Evolutionary conservation across 1,284 basidiomycete genomes (phyloP), one percentile per base, ranked within the genome.

Genomic region (Moniliophthora roreri): DNA sequence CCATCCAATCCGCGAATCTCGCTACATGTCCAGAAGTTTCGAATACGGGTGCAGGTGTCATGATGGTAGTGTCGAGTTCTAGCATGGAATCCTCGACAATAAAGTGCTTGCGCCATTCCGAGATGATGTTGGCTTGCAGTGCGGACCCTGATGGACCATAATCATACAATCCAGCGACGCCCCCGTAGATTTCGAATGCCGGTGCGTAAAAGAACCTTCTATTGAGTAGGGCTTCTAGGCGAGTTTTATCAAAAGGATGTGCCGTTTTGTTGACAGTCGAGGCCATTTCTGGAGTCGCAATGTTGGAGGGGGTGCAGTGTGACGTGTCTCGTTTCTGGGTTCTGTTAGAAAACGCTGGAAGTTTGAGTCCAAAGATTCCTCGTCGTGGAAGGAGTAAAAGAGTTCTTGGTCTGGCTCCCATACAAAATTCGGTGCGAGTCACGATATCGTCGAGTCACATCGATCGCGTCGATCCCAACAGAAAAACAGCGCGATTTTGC

Each of bases 1-100:
- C 91, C 97, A 99, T 99, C 95, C 95, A 99, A 69, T 99, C 97
- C 16, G 96, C 91, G 67, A 99, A 99, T 64, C 96, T 87, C 57
- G 96, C 96, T 53, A 99, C 97, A 74, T 99, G 97, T 34, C 97
- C 97, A 28, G 95, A 98, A 0, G 96, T 91, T 73, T 98, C 96
- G 70, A 99, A 95, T 4, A 99, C 96, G 13, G 95, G 82, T 1
- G 91, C 82, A 24, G 95, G 89, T 0, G 96, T 99, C 89, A 99
- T 96, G 73, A 97, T 89, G 38, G 97, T 98, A 24, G 95, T 98
- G 69, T 99, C 96, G 60, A 99, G 85, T 74, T 99, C 96, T 63
- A 97, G 87, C 97, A 99, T 99, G 75, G 94, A 87, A 69, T 99
- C 96, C 66, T 98, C 93, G 65, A 99, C 82, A 76, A 99, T 98